Percentiles rank a stretch among this genome's conserved stretches.
Evolutionary conservation across 352 stramenopile genomes (phyloP).

Genomic region (Thalassiosira livingstoniorum): DNA sequence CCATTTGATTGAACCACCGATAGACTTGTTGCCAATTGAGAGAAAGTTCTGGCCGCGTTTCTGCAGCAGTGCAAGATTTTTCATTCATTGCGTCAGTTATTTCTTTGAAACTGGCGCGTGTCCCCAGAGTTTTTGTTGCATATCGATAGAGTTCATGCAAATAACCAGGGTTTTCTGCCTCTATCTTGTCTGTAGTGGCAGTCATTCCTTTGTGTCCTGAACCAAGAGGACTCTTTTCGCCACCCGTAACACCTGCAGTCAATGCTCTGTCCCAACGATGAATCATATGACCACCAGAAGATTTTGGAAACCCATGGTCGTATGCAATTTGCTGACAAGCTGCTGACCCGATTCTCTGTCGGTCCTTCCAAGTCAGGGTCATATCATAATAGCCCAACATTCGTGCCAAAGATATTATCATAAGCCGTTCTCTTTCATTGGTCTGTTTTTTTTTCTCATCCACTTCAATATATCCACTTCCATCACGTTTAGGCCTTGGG

Average conservation of each 20-base stretch:
- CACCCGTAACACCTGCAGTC: not conserved
- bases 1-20: not conserved
- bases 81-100: not conserved
- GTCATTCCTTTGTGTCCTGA: not conserved
- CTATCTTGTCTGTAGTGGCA: not conserved
- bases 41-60: not conserved
- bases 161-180: not conserved
- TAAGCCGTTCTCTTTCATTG: not conserved
- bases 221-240: not conserved
- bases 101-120: not conserved
- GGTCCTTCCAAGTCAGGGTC: not conserved
- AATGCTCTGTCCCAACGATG: not conserved
- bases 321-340: not conserved
- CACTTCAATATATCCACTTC: not conserved
- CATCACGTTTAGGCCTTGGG: not conserved
- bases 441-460: not conserved
- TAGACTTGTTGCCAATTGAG: not conserved
- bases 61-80: not conserved
- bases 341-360: not conserved
- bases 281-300: not conserved
- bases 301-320: not conserved
- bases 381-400: not conserved
- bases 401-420: not conserved
- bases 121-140: not conserved
- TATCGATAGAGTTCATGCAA: not conserved